Base-by-base conservation (phyloP, 768 basidiomycete genomes). In the Psilocybe subaeruginosa region DNA sequence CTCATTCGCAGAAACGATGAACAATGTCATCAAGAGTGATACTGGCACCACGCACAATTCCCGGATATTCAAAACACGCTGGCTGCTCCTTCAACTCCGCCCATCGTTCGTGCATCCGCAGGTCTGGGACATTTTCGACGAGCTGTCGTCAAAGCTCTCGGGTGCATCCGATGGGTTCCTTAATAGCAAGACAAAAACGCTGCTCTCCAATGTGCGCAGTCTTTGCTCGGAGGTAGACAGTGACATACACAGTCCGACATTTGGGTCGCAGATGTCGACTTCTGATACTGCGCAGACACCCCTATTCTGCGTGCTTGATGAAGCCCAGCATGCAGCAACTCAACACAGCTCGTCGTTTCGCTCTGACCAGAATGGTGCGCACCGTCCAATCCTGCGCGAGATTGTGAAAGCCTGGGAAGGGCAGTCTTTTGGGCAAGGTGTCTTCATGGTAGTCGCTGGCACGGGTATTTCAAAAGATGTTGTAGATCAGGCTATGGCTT, bases 401-500 rank as follows among this genome's bases (percentile, higher is more conserved):
- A 76, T 82, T 23, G 77, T 80, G 16, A 76, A 76, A 16, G 72
- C 77, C 37, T 78, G 77, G 75, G 77, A 78, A 55, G 70, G 71
- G 4, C 76, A 77, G 50, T 74, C 74, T 1, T 71, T 69, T n/a
- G 76, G 74, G 1, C 74, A 77, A 33, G 76, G 77, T 2, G 74
- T 82, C 8, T 78, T 77, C 54, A 76, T 82, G 74, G 74, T 80
- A 8, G 74, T 82, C 4, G 77, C 79, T 2, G 80, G 80, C 4
- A 82, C 80, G 3, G 80, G 78, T 1, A 77, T 82, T 14, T 79
- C 78, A 11, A 80, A 80, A 65, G 76, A 78, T 55, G 74, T 77
- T 12, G 78, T 82, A 6, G 77, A 79, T 59, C 76, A 76, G 56
- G 78, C 78, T 0, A 79, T 81, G 77, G 74, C 78, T 2, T 78